A percentile compares a stretch with the other conserved stretches of the same genome.
phyloP scores from a whole-genome alignment of 1,139 yeast species.

The Debaryomyces sp. region DNA sequence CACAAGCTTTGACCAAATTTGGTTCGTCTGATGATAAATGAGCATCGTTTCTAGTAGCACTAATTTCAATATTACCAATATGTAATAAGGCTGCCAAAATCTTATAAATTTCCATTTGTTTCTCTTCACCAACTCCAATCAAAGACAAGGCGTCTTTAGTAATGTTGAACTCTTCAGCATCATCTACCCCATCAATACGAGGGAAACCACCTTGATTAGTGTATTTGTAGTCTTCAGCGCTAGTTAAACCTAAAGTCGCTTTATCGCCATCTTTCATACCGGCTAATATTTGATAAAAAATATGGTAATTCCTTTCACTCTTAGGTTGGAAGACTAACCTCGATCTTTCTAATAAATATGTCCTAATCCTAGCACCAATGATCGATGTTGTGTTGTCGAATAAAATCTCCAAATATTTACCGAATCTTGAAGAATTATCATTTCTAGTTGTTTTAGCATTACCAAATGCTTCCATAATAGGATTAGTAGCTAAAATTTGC shows the following conservation, averaged over 20 bases:
- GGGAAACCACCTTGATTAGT: slow-evolving; percentile 90
- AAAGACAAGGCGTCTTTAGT: slow-evolving; percentile 77
- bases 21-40: slow-evolving; percentile 85
- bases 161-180: slow-evolving; percentile 69
- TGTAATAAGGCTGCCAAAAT: slow-evolving; percentile 88
- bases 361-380: slow-evolving; percentile 92
- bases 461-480: slow-evolving; percentile 98
- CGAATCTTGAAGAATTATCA: slow-evolving; percentile 96
- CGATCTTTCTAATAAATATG: slow-evolving; percentile 90
- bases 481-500: slow-evolving; percentile 95
- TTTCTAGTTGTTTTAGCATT: slow-evolving; percentile 97
- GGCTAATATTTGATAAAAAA: slow-evolving; percentile 85
- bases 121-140: slow-evolving; percentile 68
- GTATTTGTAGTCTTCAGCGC: slow-evolving; percentile 73
- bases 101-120: slow-evolving; percentile 72
- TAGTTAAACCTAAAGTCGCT: slow-evolving; percentile 58
- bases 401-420: slow-evolving; percentile 90
- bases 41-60: slow-evolving; percentile 86
- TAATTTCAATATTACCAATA: slow-evolving; percentile 89
- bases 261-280: slow-evolving; percentile 72
- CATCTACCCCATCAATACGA: slow-evolving; percentile 77
- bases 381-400: slow-evolving; percentile 76
- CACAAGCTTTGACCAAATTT: slow-evolving; percentile 78
- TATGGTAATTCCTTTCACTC: slow-evolving; percentile 90
- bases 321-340: slow-evolving; percentile 92